Evolutionary conservation across 1,139 yeast genomes (phyloP).

Genomic region (Geotrichum phurueaensis): DNA sequence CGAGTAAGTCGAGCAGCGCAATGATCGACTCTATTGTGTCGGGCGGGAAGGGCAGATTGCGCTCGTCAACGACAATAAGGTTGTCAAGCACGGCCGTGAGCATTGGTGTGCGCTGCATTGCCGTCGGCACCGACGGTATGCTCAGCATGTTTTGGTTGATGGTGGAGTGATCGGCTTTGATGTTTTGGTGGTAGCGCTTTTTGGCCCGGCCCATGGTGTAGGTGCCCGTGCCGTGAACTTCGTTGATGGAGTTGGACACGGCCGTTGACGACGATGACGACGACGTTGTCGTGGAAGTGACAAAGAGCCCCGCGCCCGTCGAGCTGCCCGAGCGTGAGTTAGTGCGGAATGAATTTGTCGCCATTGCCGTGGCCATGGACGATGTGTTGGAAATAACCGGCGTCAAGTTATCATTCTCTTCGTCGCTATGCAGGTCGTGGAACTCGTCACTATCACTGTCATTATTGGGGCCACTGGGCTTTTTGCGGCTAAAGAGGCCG

Average conservation of each 20-base stretch:
- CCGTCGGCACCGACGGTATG: conserved; percentile 1
- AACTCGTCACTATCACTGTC: not conserved
- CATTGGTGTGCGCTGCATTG: not conserved
- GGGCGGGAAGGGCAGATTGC: conserved; percentile 12
- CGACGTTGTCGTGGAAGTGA: not conserved
- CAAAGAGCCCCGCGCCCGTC: not conserved
- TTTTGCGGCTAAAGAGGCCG: not conserved
- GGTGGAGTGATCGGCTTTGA: conserved; percentile 8
- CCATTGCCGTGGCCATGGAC: not conserved
- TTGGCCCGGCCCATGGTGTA: conserved; percentile 9
- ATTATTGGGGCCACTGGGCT: not conserved
- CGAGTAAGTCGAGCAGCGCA: conserved; percentile 10
- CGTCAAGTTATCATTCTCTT: not conserved
- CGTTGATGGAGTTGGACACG: not conserved
- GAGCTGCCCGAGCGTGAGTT: not conserved
- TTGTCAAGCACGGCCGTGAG: not conserved
- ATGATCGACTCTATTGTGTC: conserved; percentile 12
- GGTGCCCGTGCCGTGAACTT: conserved; percentile 10
- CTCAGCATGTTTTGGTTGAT: conserved; percentile 11
- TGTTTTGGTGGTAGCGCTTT: conserved; percentile 2
- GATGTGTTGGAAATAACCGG: conserved; percentile 1
- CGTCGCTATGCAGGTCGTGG: not conserved
- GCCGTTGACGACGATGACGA: not conserved
- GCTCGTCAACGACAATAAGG: conserved; percentile 6
- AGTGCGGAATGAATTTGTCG: not conserved